Evolutionary conservation across 768 basidiomycete genomes (phyloP), one percentile per base, ranked within the genome.

Genomic region (Psilocybe cyanescens): DNA sequence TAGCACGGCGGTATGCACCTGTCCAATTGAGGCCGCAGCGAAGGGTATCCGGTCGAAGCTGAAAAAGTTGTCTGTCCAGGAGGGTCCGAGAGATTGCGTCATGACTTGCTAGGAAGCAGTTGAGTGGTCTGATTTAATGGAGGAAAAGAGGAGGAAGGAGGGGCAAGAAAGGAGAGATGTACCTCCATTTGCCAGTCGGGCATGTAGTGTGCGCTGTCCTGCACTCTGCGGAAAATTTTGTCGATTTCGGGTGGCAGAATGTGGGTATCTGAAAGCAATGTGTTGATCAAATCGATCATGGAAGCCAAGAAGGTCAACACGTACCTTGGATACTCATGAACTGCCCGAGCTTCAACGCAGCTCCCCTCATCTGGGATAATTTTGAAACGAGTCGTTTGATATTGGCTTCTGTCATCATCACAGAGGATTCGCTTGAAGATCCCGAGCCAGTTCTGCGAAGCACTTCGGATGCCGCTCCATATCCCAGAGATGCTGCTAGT

Each of bases 141-240:
- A 33, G 31, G 35, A 3, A 11, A 12, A 35, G 1, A 41, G n/a
- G 24, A 55, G n/a, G 24, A 55, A 30, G 17, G 28, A 29, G 44
- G 41, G 1, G 61, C 8, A 8, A 49, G 60, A 33, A 57, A 24
- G 14, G 44, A 45, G 8, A 5, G 3, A 70, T 75, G 17, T 14
- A 94, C 96, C 85, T 96, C 92, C 88, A 98, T 91, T 72, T 99
- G 97, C 91, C 92, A 96, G 66, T 97, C 91, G 0, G 97, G 97
- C 97, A 99, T 99, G 72, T 98, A 98, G 74, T 99, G 94, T 1
- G 97, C 97, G 66, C 90, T 88, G 65, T 97, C 93, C 71, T 99
- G 97, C 0, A 99, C 96, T 30, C 90, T 81, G 54, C 94, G 85
- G 67, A 99, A 88, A 31, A 99, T 90, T 57, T 85, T 83, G 69